Evolutionary conservation across 345 rosid species (phyloP), one percentile per base, ranked within the genome.

Genomic region (Turritis glabra): DNA sequence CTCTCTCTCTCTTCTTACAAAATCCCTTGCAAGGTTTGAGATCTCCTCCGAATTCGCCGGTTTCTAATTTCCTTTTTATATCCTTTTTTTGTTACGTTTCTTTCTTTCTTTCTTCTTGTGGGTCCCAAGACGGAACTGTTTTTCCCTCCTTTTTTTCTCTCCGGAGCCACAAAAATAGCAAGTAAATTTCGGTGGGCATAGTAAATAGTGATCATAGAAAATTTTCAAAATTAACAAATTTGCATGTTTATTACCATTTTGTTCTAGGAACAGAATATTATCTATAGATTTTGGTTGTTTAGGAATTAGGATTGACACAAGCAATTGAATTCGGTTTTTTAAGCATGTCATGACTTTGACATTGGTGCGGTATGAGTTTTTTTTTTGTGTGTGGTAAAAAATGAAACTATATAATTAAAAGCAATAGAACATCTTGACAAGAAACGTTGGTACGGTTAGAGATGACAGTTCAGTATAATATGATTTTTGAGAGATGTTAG

Each of bases 51-150:
- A 37, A 12, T 50, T 60, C 11, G 37, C 40, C 48, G 50, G 40
- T 48, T 71, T 71, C 40, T 59, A 12, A 26, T 71, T 56, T 69
- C 21, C 37, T 14, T 40, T 32, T 29, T 55, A 27, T 55, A 38
- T 9, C 15, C n/a, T 40, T 4, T 59, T 37, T 22, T 10, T 57
- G 25, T 69, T 37, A 68, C 25, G 26, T 67, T 29, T 19, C 14
- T 54, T 43, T 30, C 13, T 52, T 1, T 67, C 3, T 64, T 38
- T 52, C 5, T 43, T 22, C 6, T 2, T 30, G 35, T 33, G n/a
- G 37, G 38, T 6, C 40, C 7, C 2, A 27, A 7, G 1, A 27
- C 1, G 15, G 0, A 14, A 40, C 22, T 40, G 50, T n/a, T 63
- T 43, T 25, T 9, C 18, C 53, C 54, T 41, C 64, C 41, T 27